Evolutionary conservation across 495 filamentous ascomycete genomes (phyloP).

Genomic region (Baudoinia panamericana): DNA sequence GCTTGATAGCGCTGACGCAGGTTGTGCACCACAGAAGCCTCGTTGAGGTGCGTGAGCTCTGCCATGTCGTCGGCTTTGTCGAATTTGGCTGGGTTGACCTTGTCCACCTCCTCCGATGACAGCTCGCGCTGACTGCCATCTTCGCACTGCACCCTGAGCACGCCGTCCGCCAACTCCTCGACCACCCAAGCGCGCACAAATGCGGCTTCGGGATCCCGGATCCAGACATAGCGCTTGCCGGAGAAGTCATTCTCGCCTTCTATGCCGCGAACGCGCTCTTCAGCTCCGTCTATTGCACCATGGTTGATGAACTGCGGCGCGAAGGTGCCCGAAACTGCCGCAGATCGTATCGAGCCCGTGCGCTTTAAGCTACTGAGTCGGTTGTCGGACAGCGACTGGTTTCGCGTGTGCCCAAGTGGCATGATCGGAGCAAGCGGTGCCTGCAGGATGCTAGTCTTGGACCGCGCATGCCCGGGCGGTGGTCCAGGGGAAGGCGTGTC

Average conservation of each 20-base stretch:
- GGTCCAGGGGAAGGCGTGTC: slow-evolving; percentile 49
- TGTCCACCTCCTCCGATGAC: slow-evolving; percentile 75
- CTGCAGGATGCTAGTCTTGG: slow-evolving; percentile 59
- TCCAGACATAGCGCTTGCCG: slow-evolving; percentile 96
- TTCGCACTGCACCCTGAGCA: slow-evolving; percentile 77
- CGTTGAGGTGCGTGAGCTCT: slow-evolving; percentile 92
- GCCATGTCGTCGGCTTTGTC: slow-evolving; percentile 99
- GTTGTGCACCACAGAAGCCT: slow-evolving; percentile 96
- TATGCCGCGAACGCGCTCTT: slow-evolving; percentile 58
- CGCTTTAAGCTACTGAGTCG: slow-evolving; percentile 25
- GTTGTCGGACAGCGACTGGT: slow-evolving; percentile 44
- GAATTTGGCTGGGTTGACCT: slow-evolving; percentile 98
- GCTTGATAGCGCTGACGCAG: slow-evolving; percentile 85
- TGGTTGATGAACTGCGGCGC: slow-evolving; percentile 89
- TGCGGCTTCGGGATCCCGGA: slow-evolving; percentile 70
- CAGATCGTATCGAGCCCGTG: slow-evolving; percentile 46
- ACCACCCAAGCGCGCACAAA: slow-evolving; percentile 88
- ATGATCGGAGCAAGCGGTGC: slow-evolving; percentile 37
- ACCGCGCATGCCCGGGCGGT: slow-evolving; percentile 40
- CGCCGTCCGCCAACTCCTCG: slow-evolving; percentile 55
- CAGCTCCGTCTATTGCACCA: slow-evolving; percentile 51
- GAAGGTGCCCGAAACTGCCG: slow-evolving; percentile 58
- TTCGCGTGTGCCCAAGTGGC: slow-evolving; percentile 40
- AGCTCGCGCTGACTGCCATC: slow-evolving; percentile 76
- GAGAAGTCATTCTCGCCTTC: slow-evolving; percentile 98